Evolutionary conservation across 129 eudicot genomes (phyloP).

Genomic region (Pulicaria dysenterica): DNA sequence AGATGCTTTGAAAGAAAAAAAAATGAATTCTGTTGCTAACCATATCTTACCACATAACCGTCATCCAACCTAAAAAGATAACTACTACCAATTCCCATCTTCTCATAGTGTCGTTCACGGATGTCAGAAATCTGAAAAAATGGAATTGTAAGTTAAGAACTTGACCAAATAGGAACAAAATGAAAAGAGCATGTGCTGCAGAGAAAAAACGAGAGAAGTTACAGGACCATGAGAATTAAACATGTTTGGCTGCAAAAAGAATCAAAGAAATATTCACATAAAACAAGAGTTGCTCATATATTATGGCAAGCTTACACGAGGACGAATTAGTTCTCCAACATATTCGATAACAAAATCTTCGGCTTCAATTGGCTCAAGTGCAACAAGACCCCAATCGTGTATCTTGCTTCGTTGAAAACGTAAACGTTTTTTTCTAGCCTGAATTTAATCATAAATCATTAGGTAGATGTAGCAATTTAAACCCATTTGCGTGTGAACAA

Average conservation of each 20-base stretch:
- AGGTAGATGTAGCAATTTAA: background rate
- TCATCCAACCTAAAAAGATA: conserved; percentile 96
- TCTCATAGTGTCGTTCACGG: conserved; percentile 89
- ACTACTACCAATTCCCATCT: conserved; percentile 99
- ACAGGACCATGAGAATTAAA: conserved; percentile 1
- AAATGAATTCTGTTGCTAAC: background rate
- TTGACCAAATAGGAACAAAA: background rate
- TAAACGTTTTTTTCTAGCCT: conserved; percentile 95
- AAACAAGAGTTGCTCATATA: conserved; percentile 4
- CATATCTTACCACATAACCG: conserved; percentile 89
- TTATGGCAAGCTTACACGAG: conserved; percentile 56
- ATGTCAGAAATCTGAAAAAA: conserved; percentile 81
- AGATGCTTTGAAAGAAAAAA: background rate
- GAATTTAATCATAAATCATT: conserved; percentile 23
- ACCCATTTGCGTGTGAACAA: background rate
- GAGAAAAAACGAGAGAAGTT: background rate
- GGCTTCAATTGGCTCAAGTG: conserved; percentile 92
- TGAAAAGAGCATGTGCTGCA: background rate
- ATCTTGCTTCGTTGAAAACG: conserved; percentile 96
- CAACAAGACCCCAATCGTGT: conserved; percentile 99
- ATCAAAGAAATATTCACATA: background rate
- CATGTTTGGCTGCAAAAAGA: background rate
- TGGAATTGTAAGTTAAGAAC: background rate
- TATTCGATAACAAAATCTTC: conserved; percentile 99
- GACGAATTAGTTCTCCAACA: conserved; percentile 94